Conservation (phyloP, 192 early-diverging fungal species). For the Dissophora globulifera region DNA sequence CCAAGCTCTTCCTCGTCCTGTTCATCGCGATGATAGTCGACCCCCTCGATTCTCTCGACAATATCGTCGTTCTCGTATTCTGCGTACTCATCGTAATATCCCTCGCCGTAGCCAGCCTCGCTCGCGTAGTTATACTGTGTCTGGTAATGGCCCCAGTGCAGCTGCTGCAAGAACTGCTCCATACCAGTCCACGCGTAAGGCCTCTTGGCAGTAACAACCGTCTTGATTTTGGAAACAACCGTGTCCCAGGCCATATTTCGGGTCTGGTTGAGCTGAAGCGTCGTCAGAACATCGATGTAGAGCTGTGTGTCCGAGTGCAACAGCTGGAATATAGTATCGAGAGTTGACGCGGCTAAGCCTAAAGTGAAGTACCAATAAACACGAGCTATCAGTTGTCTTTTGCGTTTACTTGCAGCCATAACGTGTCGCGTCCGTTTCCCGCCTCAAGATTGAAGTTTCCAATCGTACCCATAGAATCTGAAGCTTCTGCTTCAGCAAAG, state of each 20-base stretch:
- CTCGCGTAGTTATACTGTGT: background rate
- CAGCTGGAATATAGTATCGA: constrained; percentile 23
- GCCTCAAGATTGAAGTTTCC: no score
- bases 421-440: background rate
- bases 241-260: constrained; percentile 54
- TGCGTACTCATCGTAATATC: constrained; percentile 7
- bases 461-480: constrained; percentile 50
- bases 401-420: no score
- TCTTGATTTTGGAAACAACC: constrained; percentile 41
- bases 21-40: constrained; percentile 32
- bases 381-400: no score
- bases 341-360: constrained; percentile 23
- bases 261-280: constrained; percentile 52
- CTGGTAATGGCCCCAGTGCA: constrained; percentile 39
- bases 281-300: constrained; percentile 52
- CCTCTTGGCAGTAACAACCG: constrained; percentile 29
- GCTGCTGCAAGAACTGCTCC: constrained; percentile 38
- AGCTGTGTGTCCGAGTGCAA: constrained; percentile 51
- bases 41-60: constrained; percentile 22
- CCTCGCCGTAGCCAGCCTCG: constrained; percentile 1
- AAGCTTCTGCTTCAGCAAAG: constrained; percentile 55
- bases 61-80: constrained; percentile 32
- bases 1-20: constrained; percentile 24
- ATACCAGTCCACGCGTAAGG: constrained; percentile 46
- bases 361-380: background rate